These are phyloP conservation scores for Murraya koenigii DNA, from an alignment of 345 rosid species.

Conservation along the genomic window DNA sequence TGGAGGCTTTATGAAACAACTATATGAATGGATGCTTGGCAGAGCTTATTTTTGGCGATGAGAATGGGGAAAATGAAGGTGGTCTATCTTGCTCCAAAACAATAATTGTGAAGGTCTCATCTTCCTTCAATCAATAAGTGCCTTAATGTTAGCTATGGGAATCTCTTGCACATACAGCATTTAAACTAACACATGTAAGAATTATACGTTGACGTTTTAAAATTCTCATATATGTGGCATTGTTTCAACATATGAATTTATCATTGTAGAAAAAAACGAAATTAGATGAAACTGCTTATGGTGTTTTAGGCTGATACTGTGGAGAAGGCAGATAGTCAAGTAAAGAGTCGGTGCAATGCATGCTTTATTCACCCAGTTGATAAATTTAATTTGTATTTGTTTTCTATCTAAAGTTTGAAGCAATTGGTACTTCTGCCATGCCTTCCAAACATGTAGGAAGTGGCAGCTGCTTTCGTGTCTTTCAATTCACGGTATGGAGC, in stretches of 20 bases:
- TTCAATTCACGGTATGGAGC: constrained; percentile 79
- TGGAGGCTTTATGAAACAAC: neutral
- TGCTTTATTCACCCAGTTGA: neutral
- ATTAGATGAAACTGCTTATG: neutral
- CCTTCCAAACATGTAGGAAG: constrained; percentile 51
- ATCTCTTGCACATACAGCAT: too few species aligned
- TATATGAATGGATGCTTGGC: neutral
- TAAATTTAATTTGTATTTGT: neutral
- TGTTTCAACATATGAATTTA: neutral
- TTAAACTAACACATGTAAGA: too few species aligned
- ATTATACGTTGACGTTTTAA: too few species aligned
- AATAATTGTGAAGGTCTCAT: neutral
- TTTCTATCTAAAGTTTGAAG: constrained; percentile 9
- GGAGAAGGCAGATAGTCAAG: neutral
- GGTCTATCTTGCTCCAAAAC: neutral
- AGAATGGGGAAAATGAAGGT: neutral
- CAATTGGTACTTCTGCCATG: constrained; percentile 6
- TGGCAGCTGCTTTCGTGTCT: constrained; percentile 89
- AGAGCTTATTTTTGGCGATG: neutral
- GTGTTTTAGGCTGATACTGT: neutral
- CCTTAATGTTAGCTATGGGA: neutral
- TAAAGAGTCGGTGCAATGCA: neutral
- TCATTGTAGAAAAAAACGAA: neutral
- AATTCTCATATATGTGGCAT: neutral
- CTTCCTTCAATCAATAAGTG: neutral